Evolutionary conservation across 129 eudicot species (phyloP).

Genomic region (Gnaphalium uliginosum): DNA sequence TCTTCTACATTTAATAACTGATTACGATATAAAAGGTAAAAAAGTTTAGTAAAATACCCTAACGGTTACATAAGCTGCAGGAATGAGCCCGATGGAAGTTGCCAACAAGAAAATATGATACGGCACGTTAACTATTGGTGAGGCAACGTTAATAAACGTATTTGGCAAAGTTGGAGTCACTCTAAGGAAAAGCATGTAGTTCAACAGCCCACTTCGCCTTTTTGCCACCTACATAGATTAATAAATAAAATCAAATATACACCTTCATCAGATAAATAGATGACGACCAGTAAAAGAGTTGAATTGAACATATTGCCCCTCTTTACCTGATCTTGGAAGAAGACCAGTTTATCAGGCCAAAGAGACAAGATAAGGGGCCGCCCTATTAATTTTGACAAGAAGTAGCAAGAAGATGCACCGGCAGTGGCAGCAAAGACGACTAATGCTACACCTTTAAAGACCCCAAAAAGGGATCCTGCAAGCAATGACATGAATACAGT

Average conservation of each 20-base stretch:
- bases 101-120: constrained; percentile 69
- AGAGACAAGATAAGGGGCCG: constrained; percentile 76
- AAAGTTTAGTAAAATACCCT: constrained; percentile 40
- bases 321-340: constrained; percentile 94
- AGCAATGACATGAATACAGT: constrained; percentile 92
- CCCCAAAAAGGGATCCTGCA: constrained; percentile 89
- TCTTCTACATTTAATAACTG: not conserved
- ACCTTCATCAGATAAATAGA: not conserved
- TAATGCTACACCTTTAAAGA: constrained; percentile 74
- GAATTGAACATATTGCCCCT: constrained; percentile 17
- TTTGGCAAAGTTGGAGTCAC: constrained; percentile 88
- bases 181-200: constrained; percentile 74
- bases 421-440: constrained; percentile 88
- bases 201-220: constrained; percentile 57
- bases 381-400: constrained; percentile 78
- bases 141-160: constrained; percentile 81
- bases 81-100: constrained; percentile 72
- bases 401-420: constrained; percentile 95
- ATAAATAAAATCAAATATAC: not conserved
- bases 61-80: constrained; percentile 84
- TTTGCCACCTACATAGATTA: constrained; percentile 63
- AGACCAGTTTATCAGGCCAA: constrained; percentile 83
- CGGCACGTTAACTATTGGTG: constrained; percentile 78
- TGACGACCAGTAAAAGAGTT: not conserved
- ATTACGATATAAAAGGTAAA: not conserved